Evolutionary conservation across 2,329 filamentous ascomycete species (phyloP).

Genomic region (Fusarium haematococcum): DNA sequence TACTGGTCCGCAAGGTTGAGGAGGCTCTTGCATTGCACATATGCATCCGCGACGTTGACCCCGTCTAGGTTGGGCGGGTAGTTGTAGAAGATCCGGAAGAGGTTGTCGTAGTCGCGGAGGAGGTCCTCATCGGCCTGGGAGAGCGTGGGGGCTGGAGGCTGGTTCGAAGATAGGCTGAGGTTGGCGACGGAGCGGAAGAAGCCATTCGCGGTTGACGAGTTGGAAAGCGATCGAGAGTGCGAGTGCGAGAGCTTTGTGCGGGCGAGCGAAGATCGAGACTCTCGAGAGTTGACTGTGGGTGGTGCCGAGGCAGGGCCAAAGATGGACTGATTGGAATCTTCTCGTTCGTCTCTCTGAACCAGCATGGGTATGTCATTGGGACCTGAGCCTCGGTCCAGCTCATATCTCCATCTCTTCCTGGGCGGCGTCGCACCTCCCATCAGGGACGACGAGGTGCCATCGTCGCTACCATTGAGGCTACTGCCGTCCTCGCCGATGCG

Average conservation of each 20-base stretch:
- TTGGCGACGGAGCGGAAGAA: slow-evolving; percentile 94
- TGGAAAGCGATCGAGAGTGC: slow-evolving; percentile 64
- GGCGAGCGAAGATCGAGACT: slow-evolving; percentile 52
- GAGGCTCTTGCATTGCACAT: slow-evolving; percentile 92
- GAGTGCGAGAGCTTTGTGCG: slow-evolving; percentile 42
- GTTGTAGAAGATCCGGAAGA: slow-evolving; percentile 97
- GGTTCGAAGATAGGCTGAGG: slow-evolving; percentile 64
- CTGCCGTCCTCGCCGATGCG: slow-evolving; percentile 62
- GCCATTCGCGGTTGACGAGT: slow-evolving; percentile 52
- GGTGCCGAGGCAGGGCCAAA: slow-evolving; percentile 45
- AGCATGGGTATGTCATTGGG: slow-evolving; percentile 87
- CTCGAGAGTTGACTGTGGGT: slow-evolving; percentile 54
- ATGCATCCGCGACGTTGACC: slow-evolving; percentile 91
- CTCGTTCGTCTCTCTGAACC: slow-evolving; percentile 76
- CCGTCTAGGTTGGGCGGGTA: slow-evolving; percentile 84
- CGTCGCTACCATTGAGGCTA: slow-evolving; percentile 36
- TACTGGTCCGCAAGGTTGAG: slow-evolving; percentile 93
- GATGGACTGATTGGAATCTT: slow-evolving; percentile 45
- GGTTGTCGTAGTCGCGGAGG: slow-evolving; percentile 92
- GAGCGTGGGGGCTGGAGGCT: slow-evolving; percentile 61
- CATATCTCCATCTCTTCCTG: slow-evolving; percentile 82
- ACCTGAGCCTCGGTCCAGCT: slow-evolving; percentile 80
- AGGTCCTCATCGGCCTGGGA: slow-evolving; percentile 77
- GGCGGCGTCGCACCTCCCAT: slow-evolving; percentile 30
- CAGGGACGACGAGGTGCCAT: slow-evolving; percentile 32